Percentiles rank a stretch among this genome's conserved stretches.
phyloP scores from a whole-genome alignment of 148 eudicot species.

The Dysphania ambrosioides region DNA sequence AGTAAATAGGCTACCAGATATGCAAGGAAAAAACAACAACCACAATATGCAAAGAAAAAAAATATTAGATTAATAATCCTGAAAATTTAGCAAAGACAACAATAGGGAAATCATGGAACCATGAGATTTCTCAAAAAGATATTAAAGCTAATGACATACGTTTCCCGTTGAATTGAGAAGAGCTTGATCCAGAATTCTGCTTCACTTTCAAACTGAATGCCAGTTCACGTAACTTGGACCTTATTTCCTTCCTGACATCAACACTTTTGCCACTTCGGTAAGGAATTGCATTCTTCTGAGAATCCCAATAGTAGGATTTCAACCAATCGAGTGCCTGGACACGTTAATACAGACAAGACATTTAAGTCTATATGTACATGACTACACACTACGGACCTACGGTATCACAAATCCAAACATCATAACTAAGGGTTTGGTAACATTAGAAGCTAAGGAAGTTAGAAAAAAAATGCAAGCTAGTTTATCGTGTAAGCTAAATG shows the following conservation, averaged over 20 bases:
- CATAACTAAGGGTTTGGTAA: neutral
- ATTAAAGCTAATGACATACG: conserved; percentile 38
- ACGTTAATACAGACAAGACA: conserved; percentile 8
- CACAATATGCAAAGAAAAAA: neutral
- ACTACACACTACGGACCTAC: too few species aligned
- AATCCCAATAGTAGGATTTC: conserved; percentile 81
- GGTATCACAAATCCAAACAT: conserved; percentile 4
- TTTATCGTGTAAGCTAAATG: neutral
- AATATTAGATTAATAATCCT: neutral
- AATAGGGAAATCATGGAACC: neutral
- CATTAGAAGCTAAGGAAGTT: neutral
- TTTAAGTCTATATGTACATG: neutral
- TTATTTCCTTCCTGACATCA: conserved; percentile 56
- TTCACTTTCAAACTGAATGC: conserved; percentile 47
- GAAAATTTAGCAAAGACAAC: neutral
- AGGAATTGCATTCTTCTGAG: conserved; percentile 64
- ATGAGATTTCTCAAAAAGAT: neutral
- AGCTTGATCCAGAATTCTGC: conserved; percentile 34
- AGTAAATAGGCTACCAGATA: neutral
- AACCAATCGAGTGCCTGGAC: conserved; percentile 88
- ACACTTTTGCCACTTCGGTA: conserved; percentile 35
- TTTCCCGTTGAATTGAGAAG: conserved; percentile 49
- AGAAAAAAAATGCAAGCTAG: neutral
- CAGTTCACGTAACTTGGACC: conserved; percentile 50
- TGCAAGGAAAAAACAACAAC: conserved; percentile 3